Conservation (phyloP, 116 monocot species). For the Dioscorea cayenensis region DNA sequence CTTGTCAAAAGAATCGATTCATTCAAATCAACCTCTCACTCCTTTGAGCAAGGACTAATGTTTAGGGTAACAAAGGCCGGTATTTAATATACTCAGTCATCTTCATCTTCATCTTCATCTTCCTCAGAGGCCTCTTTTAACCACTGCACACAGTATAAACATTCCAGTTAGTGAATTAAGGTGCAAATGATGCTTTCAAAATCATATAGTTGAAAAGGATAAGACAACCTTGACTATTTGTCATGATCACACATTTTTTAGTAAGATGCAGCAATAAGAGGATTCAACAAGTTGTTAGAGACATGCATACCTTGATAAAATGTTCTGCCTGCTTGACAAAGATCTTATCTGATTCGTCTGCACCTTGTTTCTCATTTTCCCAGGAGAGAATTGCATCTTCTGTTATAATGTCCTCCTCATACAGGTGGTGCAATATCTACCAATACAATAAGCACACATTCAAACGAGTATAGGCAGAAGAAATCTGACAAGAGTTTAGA, state of each 20-base stretch:
- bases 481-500: too few relatives aligned
- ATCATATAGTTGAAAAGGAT: background rate
- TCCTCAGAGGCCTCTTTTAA: conserved; percentile 9
- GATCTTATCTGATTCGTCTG: conserved; percentile 82
- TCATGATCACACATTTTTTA: too few relatives aligned
- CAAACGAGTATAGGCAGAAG: background rate
- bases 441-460: background rate
- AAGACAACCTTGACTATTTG: background rate
- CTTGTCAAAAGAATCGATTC: too few relatives aligned
- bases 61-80: too few relatives aligned
- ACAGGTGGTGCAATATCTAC: conserved; percentile 58
- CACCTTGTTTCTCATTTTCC: conserved; percentile 76
- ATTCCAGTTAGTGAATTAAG: too few relatives aligned
- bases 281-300: background rate
- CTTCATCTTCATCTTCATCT: conserved; percentile 3
- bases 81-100: background rate
- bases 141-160: conserved; percentile 2
- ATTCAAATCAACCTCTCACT: too few relatives aligned
- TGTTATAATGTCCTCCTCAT: conserved; percentile 57
- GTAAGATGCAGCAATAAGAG: background rate
- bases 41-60: too few relatives aligned
- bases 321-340: conserved; percentile 62
- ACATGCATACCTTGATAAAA: conserved; percentile 57
- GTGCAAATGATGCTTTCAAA: background rate
- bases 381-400: conserved; percentile 83